Percentiles rank a stretch among this genome's conserved stretches.
Evolutionary conservation across 1,284 basidiomycete genomes (phyloP).

Genomic region (Boletus subluridellus): DNA sequence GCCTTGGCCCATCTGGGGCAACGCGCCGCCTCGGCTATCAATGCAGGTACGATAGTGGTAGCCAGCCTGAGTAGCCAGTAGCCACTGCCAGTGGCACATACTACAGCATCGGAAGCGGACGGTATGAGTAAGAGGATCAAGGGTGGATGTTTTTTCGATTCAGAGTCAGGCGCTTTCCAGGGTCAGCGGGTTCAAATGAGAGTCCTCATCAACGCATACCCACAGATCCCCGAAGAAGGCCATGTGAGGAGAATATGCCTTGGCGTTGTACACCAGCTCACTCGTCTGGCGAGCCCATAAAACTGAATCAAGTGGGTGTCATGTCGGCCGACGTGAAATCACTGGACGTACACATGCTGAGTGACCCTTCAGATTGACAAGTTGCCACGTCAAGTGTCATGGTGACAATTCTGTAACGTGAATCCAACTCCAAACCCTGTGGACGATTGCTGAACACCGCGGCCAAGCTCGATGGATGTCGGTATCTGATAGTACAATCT

Average conservation of each 20-base stretch:
- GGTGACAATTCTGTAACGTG: neutral
- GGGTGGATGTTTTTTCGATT: neutral
- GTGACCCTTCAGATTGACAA: neutral
- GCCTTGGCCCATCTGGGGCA: constrained; percentile 3
- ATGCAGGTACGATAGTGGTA: neutral
- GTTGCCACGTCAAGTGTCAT: constrained; percentile 6
- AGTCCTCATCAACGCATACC: neutral
- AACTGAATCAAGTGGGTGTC: constrained; percentile 4
- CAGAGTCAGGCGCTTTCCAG: constrained; percentile 9
- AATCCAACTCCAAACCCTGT: neutral
- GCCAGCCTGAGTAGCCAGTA: neutral
- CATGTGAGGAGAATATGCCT: neutral
- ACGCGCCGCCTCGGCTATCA: neutral
- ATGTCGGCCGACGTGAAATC: neutral
- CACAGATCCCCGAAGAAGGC: constrained; percentile 9
- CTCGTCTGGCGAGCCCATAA: neutral
- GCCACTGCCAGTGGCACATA: neutral
- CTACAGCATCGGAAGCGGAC: constrained; percentile 2
- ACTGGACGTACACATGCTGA: neutral
- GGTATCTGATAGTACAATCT: neutral
- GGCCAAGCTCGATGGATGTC: neutral
- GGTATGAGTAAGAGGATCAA: neutral
- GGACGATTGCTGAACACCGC: neutral
- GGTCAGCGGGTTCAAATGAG: constrained; percentile 7
- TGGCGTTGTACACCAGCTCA: constrained; percentile 3